Percentiles rank a stretch among this genome's conserved stretches.
Conservation (phyloP, 176 grass and related monocot species). For the Zoysia japonica region DNA sequence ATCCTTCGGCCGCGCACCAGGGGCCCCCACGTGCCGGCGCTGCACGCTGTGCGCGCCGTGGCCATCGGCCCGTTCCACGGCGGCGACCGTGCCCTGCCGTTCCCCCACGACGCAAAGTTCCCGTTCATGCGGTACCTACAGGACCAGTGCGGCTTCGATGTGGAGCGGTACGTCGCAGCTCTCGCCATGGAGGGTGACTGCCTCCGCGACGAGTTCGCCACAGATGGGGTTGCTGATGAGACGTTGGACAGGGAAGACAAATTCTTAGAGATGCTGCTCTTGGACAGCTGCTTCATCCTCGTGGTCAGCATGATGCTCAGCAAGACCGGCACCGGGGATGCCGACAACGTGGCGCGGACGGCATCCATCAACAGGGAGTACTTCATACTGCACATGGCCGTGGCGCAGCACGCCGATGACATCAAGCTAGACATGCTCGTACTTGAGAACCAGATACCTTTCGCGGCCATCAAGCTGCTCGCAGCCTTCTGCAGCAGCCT, state of each 20-base stretch:
- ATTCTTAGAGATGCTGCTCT: constrained; percentile 59
- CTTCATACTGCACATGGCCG: constrained; percentile 46
- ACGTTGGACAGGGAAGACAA: constrained; percentile 16
- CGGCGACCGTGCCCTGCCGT: constrained; percentile 1
- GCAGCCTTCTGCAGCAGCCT: constrained; percentile 27
- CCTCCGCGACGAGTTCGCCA: constrained; percentile 46
- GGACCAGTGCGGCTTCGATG: constrained; percentile 37
- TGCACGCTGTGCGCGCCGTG: constrained; percentile 50
- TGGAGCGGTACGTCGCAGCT: neutral
- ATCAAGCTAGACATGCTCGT: constrained; percentile 56
- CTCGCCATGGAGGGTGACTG: constrained; percentile 25
- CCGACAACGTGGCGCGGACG: constrained; percentile 29
- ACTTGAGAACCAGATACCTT: constrained; percentile 65
- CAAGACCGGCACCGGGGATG: constrained; percentile 7
- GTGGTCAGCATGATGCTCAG: constrained; percentile 43
- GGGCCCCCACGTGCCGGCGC: constrained; percentile 7
- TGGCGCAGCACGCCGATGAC: constrained; percentile 44
- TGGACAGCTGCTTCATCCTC: constrained; percentile 56
- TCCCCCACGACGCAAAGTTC: constrained; percentile 50
- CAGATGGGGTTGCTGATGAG: neutral
- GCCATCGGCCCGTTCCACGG: constrained; percentile 64
- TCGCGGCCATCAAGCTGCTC: constrained; percentile 47
- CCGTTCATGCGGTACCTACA: constrained; percentile 48
- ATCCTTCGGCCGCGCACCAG: constrained; percentile 46
- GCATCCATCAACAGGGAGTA: constrained; percentile 39